Evolutionary conservation across 2,329 filamentous ascomycete genomes (phyloP), one percentile per base, ranked within the genome.

Genomic region (Aspergillus sclerotialis): DNA sequence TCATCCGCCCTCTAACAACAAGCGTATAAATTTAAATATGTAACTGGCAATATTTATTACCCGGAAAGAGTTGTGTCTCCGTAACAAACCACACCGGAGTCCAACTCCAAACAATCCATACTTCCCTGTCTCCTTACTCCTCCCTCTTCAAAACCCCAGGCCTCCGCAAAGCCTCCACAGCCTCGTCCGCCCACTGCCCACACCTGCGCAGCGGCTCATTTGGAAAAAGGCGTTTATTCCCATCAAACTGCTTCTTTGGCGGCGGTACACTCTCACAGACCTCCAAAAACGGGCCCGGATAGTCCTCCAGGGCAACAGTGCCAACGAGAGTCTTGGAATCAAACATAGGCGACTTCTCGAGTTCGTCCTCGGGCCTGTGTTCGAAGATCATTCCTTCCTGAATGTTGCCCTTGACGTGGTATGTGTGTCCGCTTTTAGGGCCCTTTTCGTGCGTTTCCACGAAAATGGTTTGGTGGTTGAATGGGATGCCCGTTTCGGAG

Each of bases 321-420:
- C 50, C 51, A 12, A 56, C 38, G 6, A 23, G 11, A 19, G 15
- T 26, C 28, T 47, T 42, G n/a, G 14, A n/a, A 15, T 28, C 12
- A 27, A 45, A 55, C 5, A 31, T 36, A 5, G 25, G 28, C 3
- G 46, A 46, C 6, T 48, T 28, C 32, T 50, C 46, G 1, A 49
- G 51, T 1, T 37, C 23, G 12, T 42, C 32, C 15, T 16, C 24
- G 1, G 33, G 18, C 27, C 44, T 50, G 19, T 45, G 27, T 13
- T 55, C 44, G 31, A 49, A 53, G 7, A 11, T 27, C 50, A 58
- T 58, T 12, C 54, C 52, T 30, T 41, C 40, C 28, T 58, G 50
- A 30, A 60, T 56, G 35, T 53, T 49, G 19, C 55, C 55, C 3
- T 44, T 50, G 14, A 60, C 53, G 19, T 60, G 49, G 35, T 53